phyloP scores from a whole-genome alignment of 306 rosid genomes.

The Albizia julibrissin region DNA sequence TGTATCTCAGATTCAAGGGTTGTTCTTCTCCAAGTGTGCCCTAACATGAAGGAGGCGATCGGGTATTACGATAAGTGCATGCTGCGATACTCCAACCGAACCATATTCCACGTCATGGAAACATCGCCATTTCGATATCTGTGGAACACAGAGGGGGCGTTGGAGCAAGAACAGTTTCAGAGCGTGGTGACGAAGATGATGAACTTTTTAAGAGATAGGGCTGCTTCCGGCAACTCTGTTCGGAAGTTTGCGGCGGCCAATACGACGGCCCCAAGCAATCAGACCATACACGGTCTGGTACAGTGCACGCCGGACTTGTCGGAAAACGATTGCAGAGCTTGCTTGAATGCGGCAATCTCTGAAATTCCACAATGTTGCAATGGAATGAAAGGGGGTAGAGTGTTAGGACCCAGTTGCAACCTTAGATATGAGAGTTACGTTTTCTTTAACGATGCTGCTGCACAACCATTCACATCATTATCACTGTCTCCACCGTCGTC shows the following conservation, averaged over 20 bases:
- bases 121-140: background rate
- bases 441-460: background rate
- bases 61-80: conserved; percentile 26
- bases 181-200: background rate
- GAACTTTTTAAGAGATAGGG: background rate
- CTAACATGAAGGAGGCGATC: conserved; percentile 40
- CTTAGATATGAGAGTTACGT: background rate
- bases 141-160: background rate
- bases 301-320: conserved; percentile 43
- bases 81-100: conserved; percentile 32
- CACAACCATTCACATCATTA: background rate
- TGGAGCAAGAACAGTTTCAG: background rate
- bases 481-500: background rate
- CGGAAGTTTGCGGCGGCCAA: background rate
- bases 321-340: background rate
- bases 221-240: background rate
- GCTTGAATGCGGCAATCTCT: background rate
- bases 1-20: conserved; percentile 31
- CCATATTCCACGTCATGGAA: background rate
- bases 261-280: background rate
- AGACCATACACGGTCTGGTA: conserved; percentile 8
- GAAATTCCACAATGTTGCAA: background rate
- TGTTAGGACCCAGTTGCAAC: conserved; percentile 31
- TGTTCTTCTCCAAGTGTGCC: conserved; percentile 21
- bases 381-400: background rate